Percentiles rank a stretch among this genome's conserved stretches.
These are phyloP conservation scores for Dacryopinax spathularia DNA, from an alignment of 768 basidiomycete species.

Conservation along the genomic window DNA sequence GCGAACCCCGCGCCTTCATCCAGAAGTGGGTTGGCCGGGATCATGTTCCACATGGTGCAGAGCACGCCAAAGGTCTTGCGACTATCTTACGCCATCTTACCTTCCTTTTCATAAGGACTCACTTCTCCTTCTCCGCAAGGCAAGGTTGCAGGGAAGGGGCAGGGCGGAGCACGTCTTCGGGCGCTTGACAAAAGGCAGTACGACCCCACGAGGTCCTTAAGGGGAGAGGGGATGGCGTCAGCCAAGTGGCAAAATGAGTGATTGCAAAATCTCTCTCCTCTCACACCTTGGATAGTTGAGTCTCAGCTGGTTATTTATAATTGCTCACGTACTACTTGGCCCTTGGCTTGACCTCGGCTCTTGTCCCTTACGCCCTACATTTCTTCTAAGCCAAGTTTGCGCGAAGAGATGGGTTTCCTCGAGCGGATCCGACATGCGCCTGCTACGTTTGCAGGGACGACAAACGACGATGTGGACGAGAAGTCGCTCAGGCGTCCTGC, in stretches of 20 bases:
- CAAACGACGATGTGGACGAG: neutral
- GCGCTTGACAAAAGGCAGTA: neutral
- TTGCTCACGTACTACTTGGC: neutral
- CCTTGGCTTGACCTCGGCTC: neutral
- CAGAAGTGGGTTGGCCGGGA: too few relatives aligned
- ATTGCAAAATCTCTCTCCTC: neutral
- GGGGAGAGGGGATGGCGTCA: neutral
- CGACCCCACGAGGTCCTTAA: neutral
- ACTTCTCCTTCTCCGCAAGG: too few relatives aligned
- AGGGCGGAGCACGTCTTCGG: neutral
- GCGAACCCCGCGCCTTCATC: too few relatives aligned
- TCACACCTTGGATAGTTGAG: too few relatives aligned
- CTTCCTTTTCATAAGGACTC: neutral
- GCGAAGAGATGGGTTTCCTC: neutral
- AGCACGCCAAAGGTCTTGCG: too few relatives aligned
- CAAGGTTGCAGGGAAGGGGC: too few relatives aligned
- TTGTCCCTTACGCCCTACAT: neutral
- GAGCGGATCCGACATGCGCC: neutral
- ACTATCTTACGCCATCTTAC: constrained; percentile 1
- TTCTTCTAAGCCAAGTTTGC: neutral
- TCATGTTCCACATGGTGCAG: too few relatives aligned
- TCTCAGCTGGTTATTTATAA: too few relatives aligned
- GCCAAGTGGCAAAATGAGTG: neutral
- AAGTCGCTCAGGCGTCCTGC: neutral
- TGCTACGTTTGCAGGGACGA: neutral